Evolutionary conservation across 1,284 basidiomycete species (phyloP), one percentile per base, ranked within the genome.

Genomic region (Bondarzewia mesenterica): DNA sequence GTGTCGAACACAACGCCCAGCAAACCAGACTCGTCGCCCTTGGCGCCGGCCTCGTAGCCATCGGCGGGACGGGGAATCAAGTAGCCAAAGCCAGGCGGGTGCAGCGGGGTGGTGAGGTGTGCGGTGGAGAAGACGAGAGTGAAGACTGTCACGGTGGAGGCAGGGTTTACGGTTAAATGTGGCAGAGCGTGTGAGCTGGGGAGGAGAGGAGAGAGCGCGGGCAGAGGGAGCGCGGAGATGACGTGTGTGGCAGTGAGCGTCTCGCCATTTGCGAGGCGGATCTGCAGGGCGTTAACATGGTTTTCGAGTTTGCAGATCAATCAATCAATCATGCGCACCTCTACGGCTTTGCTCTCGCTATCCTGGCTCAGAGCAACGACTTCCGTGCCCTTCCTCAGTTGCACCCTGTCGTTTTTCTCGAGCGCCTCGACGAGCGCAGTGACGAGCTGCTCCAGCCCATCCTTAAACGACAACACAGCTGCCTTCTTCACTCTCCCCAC

Each of bases 81-180:
- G 68, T 95, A 98, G 1, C 95, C 95, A 64, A 98, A 98, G 0
- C 94, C 95, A 12, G 77, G 70, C 0, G 89, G 89, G 58, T 91
- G 85, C 26, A 89, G 72, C 5, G 64, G 64, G 32, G 60, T 61
- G 21, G 53, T 54, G 7, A 64, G 60, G 5, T 75, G 73, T 20
- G 74, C 68, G 5, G 67, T 61, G 26, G 78, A 72, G 73, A 93
- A 82, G 61, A 91, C 69, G 58, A 93, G 66, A 67, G 89, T 87
- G 57, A 89, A 62, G 44, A 91, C 78, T 36, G 78, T 73, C 53
- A 93, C 81, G 42, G 82, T 75, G 43, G 87, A 77, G 53, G 74
- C 64, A 7, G 81, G 75, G 60, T 86, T 81, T 27, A 74, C 59
- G 27, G 67, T 70, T 26, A 87, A 64, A 58, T 77, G 63, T 10